Percentiles rank a stretch among this genome's conserved stretches.
These are phyloP conservation scores for Calonectria crousiana DNA, from an alignment of 2,329 filamentous ascomycete genomes.

Conservation along the genomic window DNA sequence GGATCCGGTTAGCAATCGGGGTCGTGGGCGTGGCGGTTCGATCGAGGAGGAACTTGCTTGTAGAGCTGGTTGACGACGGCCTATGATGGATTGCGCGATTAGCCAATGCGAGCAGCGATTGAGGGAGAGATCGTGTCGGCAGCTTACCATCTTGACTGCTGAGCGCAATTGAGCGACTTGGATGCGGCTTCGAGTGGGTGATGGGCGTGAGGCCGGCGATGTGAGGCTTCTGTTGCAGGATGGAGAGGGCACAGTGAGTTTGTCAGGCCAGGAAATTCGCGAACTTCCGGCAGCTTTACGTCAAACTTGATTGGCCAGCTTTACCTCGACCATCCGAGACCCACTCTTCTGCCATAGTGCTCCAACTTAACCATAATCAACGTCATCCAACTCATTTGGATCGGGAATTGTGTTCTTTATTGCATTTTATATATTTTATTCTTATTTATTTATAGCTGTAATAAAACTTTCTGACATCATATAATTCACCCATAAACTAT, in stretches of 20 bases:
- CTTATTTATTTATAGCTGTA: neutral
- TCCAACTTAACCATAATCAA: neutral
- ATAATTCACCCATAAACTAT: neutral
- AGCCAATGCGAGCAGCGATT: slow-evolving; percentile 39
- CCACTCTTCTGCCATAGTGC: slow-evolving; percentile 35
- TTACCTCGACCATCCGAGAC: slow-evolving; percentile 26
- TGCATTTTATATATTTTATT: neutral
- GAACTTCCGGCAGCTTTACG: slow-evolving; percentile 49
- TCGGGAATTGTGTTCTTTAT: neutral
- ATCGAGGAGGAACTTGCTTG: slow-evolving; percentile 51
- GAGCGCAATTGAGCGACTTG: slow-evolving; percentile 47
- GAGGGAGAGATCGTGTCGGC: neutral
- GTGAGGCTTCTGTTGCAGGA: slow-evolving; percentile 44
- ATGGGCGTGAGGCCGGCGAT: slow-evolving; percentile 44
- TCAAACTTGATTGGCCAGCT: slow-evolving; percentile 47
- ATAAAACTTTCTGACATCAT: accelerated
- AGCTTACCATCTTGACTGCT: slow-evolving; percentile 53
- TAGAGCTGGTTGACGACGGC: slow-evolving; percentile 54
- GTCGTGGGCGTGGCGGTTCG: slow-evolving; percentile 30
- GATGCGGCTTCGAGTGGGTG: slow-evolving; percentile 38
- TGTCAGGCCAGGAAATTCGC: slow-evolving; percentile 52
- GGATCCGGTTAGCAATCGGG: slow-evolving; percentile 40
- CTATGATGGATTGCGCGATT: slow-evolving; percentile 52
- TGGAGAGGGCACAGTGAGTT: slow-evolving; percentile 46
- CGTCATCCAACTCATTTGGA: neutral